Conservation (phyloP, 169 alveolate species). For the Babesia divergens region DNA sequence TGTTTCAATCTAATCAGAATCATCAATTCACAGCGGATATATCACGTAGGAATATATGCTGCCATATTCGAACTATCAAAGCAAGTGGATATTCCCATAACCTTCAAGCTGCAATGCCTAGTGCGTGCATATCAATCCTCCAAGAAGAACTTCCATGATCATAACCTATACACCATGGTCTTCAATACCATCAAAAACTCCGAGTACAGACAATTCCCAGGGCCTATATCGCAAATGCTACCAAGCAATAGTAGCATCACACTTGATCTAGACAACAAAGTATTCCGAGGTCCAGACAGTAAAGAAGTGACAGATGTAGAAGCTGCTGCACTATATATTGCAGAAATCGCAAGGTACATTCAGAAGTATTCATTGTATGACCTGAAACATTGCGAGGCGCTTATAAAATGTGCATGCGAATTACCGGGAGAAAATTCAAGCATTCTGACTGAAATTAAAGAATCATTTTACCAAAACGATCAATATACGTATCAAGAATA, state of each 20-base stretch:
- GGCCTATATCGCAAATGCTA: not conserved
- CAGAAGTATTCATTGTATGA: not conserved
- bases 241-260: not conserved
- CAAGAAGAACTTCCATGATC: slow-evolving; percentile 1
- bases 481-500: too few species aligned
- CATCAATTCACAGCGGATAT: slow-evolving; percentile 19
- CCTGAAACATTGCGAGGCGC: slow-evolving; percentile 5
- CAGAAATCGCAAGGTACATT: not conserved
- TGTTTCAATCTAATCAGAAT: slow-evolving; percentile 19
- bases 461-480: too few species aligned
- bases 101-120: slow-evolving; percentile 1
- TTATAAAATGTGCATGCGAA: not conserved
- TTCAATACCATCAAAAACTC: not conserved
- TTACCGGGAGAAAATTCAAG: not conserved
- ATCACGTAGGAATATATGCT: slow-evolving; percentile 21
- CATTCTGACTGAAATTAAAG: too few species aligned
- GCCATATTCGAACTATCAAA: slow-evolving; percentile 8
- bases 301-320: slow-evolving; percentile 1
- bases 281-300: not conserved
- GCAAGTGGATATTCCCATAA: not conserved
- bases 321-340: slow-evolving; percentile 1
- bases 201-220: not conserved
- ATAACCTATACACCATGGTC: slow-evolving; percentile 9
- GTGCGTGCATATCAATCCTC: slow-evolving; percentile 11
- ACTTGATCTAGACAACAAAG: not conserved